Evolutionary conservation across 805 yeast species (phyloP).

Genomic region (Diddensiella caesifluorescens): DNA sequence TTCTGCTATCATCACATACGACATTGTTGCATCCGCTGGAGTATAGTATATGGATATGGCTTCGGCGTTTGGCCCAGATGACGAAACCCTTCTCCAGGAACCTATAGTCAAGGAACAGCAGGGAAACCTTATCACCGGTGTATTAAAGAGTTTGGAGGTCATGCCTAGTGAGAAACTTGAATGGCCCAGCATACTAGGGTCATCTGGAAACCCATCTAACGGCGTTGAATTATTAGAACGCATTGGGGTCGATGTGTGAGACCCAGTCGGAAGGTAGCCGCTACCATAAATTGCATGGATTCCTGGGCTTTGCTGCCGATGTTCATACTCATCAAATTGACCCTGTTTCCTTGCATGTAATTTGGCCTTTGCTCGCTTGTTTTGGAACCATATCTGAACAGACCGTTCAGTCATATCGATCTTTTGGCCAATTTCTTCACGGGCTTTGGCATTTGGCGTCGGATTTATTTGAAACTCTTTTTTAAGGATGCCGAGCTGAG

Average conservation of each 20-base stretch:
- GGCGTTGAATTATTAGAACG: background rate
- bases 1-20: slow-evolving; percentile 13
- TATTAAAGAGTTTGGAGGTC: background rate
- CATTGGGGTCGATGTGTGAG: background rate
- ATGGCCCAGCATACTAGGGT: background rate
- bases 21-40: slow-evolving; percentile 14
- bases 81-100: slow-evolving; percentile 10
- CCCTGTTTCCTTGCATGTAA: slow-evolving; percentile 8
- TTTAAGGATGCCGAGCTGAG: slow-evolving; percentile 17
- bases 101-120: slow-evolving; percentile 12
- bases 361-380: slow-evolving; percentile 40
- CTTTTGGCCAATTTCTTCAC: slow-evolving; percentile 63
- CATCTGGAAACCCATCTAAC: background rate
- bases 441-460: slow-evolving; percentile 22
- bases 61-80: slow-evolving; percentile 6
- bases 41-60: slow-evolving; percentile 17
- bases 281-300: too few species aligned
- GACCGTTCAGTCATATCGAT: slow-evolving; percentile 97
- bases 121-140: slow-evolving; percentile 6
- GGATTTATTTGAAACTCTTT: slow-evolving; percentile 18
- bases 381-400: slow-evolving; percentile 98
- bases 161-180: too few species aligned
- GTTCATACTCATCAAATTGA: background rate
- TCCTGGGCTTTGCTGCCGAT: too few species aligned
- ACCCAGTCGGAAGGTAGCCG: too few species aligned